A percentile compares a stretch with the other conserved stretches of the same genome.
Evolutionary conservation across 306 rosid species (phyloP).

Genomic region (Trifolium dubium): DNA sequence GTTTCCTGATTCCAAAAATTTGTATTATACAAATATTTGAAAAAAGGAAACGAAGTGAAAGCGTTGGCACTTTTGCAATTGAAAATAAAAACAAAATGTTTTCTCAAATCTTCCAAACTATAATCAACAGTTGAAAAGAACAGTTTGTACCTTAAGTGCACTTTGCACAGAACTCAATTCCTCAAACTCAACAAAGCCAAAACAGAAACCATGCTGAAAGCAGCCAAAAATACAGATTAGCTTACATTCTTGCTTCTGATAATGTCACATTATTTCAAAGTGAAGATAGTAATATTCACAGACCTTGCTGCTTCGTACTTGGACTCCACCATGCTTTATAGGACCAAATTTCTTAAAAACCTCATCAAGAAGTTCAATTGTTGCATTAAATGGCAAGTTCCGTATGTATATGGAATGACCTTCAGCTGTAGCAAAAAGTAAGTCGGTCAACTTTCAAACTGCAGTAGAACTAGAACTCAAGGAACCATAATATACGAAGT

Average conservation of each 20-base stretch:
- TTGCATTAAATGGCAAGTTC: constrained; percentile 88
- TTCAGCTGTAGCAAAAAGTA: constrained; percentile 56
- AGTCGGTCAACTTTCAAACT: constrained; percentile 42
- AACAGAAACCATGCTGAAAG: constrained; percentile 92
- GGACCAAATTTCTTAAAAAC: constrained; percentile 90
- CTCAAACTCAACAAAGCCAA: constrained; percentile 97
- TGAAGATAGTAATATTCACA: constrained; percentile 34
- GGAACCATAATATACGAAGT: constrained; percentile 22
- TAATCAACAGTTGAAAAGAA: constrained; percentile 24
- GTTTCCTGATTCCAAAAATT: too few relatives aligned
- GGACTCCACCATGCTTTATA: constrained; percentile 90
- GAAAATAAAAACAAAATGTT: too few relatives aligned
- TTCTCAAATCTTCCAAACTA: background rate
- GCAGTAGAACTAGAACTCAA: too few relatives aligned
- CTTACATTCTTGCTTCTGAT: constrained; percentile 42
- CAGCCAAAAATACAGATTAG: constrained; percentile 44
- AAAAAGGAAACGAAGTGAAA: too few relatives aligned
- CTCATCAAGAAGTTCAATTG: constrained; percentile 83
- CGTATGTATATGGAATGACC: constrained; percentile 94
- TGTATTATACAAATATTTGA: too few relatives aligned
- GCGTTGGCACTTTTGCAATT: too few relatives aligned
- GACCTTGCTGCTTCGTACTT: constrained; percentile 90
- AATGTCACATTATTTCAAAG: constrained; percentile 35
- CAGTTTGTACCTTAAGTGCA: constrained; percentile 73
- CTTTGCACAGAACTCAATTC: constrained; percentile 69